These are phyloP conservation scores for Gentiana macrophylla DNA, from an alignment of 257 asterid species.

Conservation along the genomic window DNA sequence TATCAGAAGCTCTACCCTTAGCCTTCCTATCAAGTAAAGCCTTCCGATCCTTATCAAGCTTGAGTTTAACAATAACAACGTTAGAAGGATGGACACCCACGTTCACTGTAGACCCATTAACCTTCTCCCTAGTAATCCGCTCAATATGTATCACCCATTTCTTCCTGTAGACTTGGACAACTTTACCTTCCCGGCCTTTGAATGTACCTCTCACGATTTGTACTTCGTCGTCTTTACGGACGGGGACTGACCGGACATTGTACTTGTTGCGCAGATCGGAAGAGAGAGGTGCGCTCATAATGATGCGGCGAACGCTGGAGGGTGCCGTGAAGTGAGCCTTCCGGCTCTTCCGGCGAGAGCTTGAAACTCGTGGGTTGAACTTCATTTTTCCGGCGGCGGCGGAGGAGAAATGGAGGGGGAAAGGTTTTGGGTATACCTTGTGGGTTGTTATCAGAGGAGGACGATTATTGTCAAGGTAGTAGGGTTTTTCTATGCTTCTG, in stretches of 20 bases:
- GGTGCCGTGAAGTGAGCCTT: constrained; percentile 79
- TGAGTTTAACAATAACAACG: constrained; percentile 54
- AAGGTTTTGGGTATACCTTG: background rate
- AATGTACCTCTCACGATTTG: constrained; percentile 65
- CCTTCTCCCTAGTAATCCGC: constrained; percentile 70
- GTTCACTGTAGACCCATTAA: constrained; percentile 61
- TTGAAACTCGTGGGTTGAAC: constrained; percentile 57
- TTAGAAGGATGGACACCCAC: constrained; percentile 66
- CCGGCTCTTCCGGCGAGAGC: constrained; percentile 69
- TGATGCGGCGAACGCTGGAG: constrained; percentile 60
- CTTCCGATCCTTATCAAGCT: constrained; percentile 63
- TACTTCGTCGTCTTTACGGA: constrained; percentile 77
- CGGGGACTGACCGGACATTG: constrained; percentile 62
- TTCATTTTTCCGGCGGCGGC: constrained; percentile 25
- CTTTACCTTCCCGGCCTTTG: constrained; percentile 66
- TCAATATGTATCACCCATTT: constrained; percentile 74
- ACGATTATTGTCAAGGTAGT: background rate
- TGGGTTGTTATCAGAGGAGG: background rate
- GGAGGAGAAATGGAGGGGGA: too few relatives aligned
- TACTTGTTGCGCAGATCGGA: constrained; percentile 50
- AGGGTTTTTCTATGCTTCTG: constrained; percentile 5
- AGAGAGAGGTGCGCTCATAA: constrained; percentile 63
- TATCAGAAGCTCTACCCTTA: constrained; percentile 61
- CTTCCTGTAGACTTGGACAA: constrained; percentile 59
- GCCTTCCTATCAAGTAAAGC: constrained; percentile 59